Evolutionary conservation across 2,329 filamentous ascomycete species (phyloP), one percentile per base, ranked within the genome.

Genomic region (Epichloe hybrida): DNA sequence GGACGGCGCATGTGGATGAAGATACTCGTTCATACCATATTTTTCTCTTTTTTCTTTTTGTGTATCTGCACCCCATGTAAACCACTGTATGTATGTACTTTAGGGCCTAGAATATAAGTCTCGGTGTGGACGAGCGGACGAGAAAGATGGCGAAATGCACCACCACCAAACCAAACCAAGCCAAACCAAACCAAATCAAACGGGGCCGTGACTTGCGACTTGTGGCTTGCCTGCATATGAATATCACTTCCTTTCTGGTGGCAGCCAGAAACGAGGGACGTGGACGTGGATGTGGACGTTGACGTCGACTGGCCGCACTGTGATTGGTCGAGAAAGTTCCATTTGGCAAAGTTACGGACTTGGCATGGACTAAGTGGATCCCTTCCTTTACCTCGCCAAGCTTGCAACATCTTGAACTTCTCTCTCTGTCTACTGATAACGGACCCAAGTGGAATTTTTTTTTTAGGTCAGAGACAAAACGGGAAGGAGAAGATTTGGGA

Each of bases 311-410:
- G 27, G 27, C 17, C 20, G 7, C 12, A 23, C 21, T 13, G 42
- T 61, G 56, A 63, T 64, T 64, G 62, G 62, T 46, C n/a, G 45
- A 56, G 39, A 63, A 64, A 63, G 62, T 63, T 64, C 60, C 59
- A 46, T 6, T 3, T n/a, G 36, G 36, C 12, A 13, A 38, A 38
- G 8, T 9, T 11, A 27, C 23, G 23, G 23, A 27, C 23, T 27
- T 27, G 23, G 23, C 23, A 27, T 27, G 23, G 23, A 27, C 23
- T 8, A 27, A 27, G 23, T 27, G 27, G 27, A 31, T 9, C 27
- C 27, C 27, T 3, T 31, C 27, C 3, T 31, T 31, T 7, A 8
- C 27, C 6, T 27, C 23, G 23, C 23, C 23, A 8, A 27, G 27
- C 1, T 31, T 31, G 31, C 31, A 31, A 31, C 31, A 31, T 31